These are phyloP conservation scores for Phytopythium litorale DNA, from an alignment of 352 stramenopile genomes.

Conservation along the genomic window DNA sequence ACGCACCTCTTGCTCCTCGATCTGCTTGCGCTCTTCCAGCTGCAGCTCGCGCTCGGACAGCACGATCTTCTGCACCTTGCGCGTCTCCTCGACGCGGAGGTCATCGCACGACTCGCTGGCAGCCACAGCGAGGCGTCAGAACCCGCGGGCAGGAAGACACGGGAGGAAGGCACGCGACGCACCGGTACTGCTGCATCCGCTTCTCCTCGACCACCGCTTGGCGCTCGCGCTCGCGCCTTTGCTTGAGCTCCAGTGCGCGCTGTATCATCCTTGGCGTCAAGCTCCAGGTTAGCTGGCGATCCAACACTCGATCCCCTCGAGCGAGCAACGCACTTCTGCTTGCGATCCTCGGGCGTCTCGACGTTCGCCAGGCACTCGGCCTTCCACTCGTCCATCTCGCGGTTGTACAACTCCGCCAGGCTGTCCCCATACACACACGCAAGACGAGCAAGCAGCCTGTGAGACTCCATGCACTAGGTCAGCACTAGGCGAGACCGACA, in stretches of 20 bases:
- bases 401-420: slow-evolving; percentile 68
- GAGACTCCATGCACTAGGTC: background rate
- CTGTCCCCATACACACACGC: slow-evolving; percentile 16
- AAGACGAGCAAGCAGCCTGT: background rate
- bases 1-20: slow-evolving; percentile 45
- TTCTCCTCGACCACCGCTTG: slow-evolving; percentile 70
- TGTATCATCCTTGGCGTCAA: slow-evolving; percentile 57
- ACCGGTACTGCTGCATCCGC: slow-evolving; percentile 71
- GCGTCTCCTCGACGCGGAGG: slow-evolving; percentile 52
- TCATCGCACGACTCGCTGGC: slow-evolving; percentile 68
- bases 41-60: slow-evolving; percentile 57
- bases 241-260: slow-evolving; percentile 65
- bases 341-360: slow-evolving; percentile 75
- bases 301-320: background rate
- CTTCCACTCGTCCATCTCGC: slow-evolving; percentile 75
- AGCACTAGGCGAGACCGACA: background rate
- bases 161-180: background rate
- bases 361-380: slow-evolving; percentile 57
- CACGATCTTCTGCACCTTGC: slow-evolving; percentile 56
- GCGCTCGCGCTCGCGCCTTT: slow-evolving; percentile 54
- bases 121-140: background rate
- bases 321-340: slow-evolving; percentile 47
- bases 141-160: no score
- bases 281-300: background rate
- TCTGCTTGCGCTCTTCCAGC: slow-evolving; percentile 41